phyloP scores from a whole-genome alignment of 2,329 filamentous ascomycete genomes.

The Colletotrichum tamarilloi region DNA sequence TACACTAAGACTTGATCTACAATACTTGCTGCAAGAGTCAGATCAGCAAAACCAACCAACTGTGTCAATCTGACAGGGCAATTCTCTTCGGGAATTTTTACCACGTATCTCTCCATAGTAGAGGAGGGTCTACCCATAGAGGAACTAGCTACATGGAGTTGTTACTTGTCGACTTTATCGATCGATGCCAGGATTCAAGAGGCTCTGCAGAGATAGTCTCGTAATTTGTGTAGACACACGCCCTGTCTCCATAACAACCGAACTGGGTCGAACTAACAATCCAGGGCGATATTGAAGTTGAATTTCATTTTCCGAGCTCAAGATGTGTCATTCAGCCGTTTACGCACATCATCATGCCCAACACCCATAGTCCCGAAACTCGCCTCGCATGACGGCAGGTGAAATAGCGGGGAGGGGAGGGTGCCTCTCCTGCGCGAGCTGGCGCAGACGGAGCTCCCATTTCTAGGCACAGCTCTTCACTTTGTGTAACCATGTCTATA shows the following conservation, averaged over 20 bases:
- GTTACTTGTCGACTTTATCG: background rate
- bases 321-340: background rate
- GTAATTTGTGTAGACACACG: background rate
- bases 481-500: background rate
- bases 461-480: background rate
- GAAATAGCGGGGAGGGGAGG: background rate
- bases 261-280: background rate
- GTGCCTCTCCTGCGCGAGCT: background rate
- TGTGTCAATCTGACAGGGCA: background rate
- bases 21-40: background rate
- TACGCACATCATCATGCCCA: slow-evolving; percentile 2
- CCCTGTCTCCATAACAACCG: background rate
- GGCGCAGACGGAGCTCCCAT: background rate
- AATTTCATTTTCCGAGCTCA: background rate
- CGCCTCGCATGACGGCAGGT: background rate
- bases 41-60: background rate
- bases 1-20: background rate
- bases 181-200: background rate
- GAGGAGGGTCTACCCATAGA: no score
- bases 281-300: background rate
- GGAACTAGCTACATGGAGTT: background rate
- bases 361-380: background rate
- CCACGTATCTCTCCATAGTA: background rate
- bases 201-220: background rate
- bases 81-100: background rate